A percentile compares a stretch with the other conserved stretches of the same genome.
These are phyloP conservation scores for Atkinsonella hypoxylon DNA, from an alignment of 2,329 filamentous ascomycete species.

Conservation along the genomic window DNA sequence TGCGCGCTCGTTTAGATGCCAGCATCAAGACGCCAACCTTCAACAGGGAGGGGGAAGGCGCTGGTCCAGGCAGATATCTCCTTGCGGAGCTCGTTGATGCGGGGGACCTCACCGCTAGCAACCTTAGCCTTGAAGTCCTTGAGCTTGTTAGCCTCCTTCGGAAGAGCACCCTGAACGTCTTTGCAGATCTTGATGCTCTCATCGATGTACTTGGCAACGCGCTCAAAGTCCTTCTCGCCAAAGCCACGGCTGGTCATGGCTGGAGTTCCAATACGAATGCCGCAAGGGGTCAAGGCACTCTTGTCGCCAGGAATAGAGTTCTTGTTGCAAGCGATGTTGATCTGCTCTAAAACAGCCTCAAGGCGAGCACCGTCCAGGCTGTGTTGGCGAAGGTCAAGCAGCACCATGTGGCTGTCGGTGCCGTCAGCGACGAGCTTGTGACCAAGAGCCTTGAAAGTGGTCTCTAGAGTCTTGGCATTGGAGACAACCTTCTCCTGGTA, in stretches of 20 bases:
- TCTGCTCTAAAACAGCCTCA: conserved; percentile 90
- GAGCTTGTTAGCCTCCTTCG: conserved; percentile 97
- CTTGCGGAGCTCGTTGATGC: conserved; percentile 76
- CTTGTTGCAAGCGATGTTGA: conserved; percentile 99
- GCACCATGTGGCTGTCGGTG: conserved; percentile 95
- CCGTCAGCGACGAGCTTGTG: conserved; percentile 94
- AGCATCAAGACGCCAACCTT: conserved; percentile 54
- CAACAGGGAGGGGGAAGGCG: conserved; percentile 84
- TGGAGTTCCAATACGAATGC: conserved; percentile 91
- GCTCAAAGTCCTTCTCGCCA: conserved; percentile 81
- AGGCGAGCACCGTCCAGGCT: conserved; percentile 86
- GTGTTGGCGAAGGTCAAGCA: conserved; percentile 82
- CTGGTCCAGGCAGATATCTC: conserved; percentile 83
- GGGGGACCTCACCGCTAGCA: conserved; percentile 59
- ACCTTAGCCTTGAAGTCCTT: conserved; percentile 99
- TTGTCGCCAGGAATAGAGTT: conserved; percentile 97
- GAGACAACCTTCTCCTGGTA: conserved; percentile 89
- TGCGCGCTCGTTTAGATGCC: conserved; percentile 35
- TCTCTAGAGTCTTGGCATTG: conserved; percentile 87
- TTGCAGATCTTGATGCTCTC: conserved; percentile 80
- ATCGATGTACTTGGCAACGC: conserved; percentile 83
- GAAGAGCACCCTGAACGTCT: conserved; percentile 70
- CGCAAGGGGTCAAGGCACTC: conserved; percentile 85
- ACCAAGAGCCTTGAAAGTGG: conserved; percentile 71
- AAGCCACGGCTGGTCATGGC: conserved; percentile 97